Evolutionary conservation across 108 stramenopile genomes (phyloP), one percentile per base, ranked within the genome.

Genomic region (Nitzschia inconspicua): DNA sequence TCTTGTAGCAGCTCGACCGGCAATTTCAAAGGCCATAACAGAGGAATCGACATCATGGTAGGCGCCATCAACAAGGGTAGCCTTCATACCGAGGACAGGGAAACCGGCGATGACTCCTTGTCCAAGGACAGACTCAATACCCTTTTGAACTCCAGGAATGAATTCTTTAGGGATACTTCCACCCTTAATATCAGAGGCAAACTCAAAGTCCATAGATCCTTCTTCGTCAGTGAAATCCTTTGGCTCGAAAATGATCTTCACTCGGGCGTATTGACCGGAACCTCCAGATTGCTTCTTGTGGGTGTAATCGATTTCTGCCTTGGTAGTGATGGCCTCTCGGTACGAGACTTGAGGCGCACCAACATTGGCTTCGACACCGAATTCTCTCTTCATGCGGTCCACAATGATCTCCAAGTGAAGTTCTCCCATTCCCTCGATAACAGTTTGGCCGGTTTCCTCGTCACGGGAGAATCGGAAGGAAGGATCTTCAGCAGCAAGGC

Each of bases 271-370:
- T 83, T 98, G 97, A 25, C 97, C 97, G 26, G 94, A 91, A 30
- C 97, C 97, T 62, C 97, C 97, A 27, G 96, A 94, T 68, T 98
- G 97, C 80, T 98, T 98, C 90, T 98, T 98, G 90, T 98, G 97
- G 28, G 86, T 89, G 92, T 97, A 98, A 75, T 98, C 96, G 42
- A 98, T 75, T 65, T 95, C 95, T 20, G 97, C 94, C 9, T 69
- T 57, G 35, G 65, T 30, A 13, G 97, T 98, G 66, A 98, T 98
- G 4, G 98, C 96, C 75, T 98, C 98, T 52, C 98, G 89, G 82
- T 98, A 98, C 3, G 96, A 92, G 2, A 98, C 98, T 60, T 88
- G 86, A 25, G 92, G 88, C 16, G 93, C 84, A 64, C 94, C 88
- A 34, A 92, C 92, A 60, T 78, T 93, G 60, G 77, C 83, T 75